Base-by-base conservation (phyloP, 371 early-diverging fungal species). In the Homolaphlyctis polyrhiza region DNA sequence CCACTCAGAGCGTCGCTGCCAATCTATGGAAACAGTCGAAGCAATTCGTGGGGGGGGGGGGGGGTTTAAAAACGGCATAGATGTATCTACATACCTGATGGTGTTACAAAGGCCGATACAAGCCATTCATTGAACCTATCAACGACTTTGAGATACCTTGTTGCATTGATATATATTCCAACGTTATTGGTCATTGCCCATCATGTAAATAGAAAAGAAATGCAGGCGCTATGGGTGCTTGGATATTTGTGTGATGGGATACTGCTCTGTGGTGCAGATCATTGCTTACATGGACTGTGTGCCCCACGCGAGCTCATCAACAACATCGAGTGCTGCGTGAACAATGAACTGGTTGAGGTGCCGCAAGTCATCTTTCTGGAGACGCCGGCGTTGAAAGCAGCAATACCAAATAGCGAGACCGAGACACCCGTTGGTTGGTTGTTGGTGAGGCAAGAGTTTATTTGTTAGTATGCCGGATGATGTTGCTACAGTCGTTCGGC, bases 321-420 rank as follows among this genome's bases (percentile, higher is more conserved):
- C 91, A 35, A 95, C 83, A 76, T 98, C 98, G 45, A 98, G 84
- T 21, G 96, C 93, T 1, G 96, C 88, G 72, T 98, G 96, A 21
- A 91, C 88, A 50, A 97, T 91, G 68, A 97, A 98, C 67, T 98
- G 98, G 66, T 92, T 93, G 63, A 98, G 73, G 72, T 95, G 94
- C 58, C 88, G 85, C 69, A 86, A 84, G 59, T 96, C 97, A 62
- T 94, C 91, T 60, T 73, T 67, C 69, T 73, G 64, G 3, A 23
- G 21, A 61, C 11, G 16, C 45, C 18, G 23, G 45, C 18, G 45
- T 45, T 45, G 23, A 45, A 45, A 45, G 45, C 16, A 16, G 23
- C 18, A 45, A 8, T 25, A 32, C n/a, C n/a, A n/a, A 33, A 25
- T 16, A 23, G 55, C 34, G 34, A 54, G 55, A 16, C 34, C 16